Percentiles rank a stretch among this genome's conserved stretches.
These are phyloP conservation scores for Monosporozyma aerobia DNA, from an alignment of 805 yeast genomes.

Conservation along the genomic window DNA sequence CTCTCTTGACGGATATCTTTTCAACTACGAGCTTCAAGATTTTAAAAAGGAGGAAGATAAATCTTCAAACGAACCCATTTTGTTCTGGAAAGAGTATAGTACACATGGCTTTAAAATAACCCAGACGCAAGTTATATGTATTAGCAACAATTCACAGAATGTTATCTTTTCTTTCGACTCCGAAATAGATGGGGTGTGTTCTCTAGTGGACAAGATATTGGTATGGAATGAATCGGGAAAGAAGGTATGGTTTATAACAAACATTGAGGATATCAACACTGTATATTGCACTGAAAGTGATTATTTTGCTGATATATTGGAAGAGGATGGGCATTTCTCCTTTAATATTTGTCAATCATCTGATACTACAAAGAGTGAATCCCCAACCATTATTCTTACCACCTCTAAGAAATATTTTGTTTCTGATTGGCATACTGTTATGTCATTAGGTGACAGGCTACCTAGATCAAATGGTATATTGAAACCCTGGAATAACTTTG, in stretches of 20 bases:
- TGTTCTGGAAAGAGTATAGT: neutral
- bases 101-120: neutral
- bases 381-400: neutral
- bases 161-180: neutral
- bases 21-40: neutral
- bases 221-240: constrained; percentile 1
- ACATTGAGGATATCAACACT: neutral
- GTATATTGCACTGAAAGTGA: neutral
- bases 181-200: neutral
- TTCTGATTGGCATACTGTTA: neutral
- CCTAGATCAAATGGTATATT: neutral
- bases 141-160: neutral
- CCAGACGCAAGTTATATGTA: neutral
- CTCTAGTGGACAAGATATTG: neutral
- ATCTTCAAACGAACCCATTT: neutral
- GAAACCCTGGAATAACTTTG: neutral
- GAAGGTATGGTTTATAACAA: neutral
- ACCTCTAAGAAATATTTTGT: neutral
- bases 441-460: neutral
- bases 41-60: neutral
- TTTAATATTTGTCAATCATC: neutral
- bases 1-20: neutral
- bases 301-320: neutral
- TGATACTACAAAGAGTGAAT: neutral
- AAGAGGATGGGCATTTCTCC: neutral